These are phyloP conservation scores for Elsinoe necatrix DNA, from an alignment of 2,329 filamentous ascomycete genomes.

Conservation along the genomic window DNA sequence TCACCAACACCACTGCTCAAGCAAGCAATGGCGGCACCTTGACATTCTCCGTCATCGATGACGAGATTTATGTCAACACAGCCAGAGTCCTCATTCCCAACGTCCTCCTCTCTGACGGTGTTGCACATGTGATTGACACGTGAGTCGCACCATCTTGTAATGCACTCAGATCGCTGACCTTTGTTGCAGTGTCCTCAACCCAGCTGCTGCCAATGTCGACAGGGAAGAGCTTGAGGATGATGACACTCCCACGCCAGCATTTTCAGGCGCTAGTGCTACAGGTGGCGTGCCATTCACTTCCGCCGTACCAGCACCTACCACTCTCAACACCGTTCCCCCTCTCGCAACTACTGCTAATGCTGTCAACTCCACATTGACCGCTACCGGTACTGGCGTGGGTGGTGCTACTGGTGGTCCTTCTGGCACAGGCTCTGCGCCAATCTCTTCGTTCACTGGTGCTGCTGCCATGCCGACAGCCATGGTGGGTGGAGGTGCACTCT, in stretches of 20 bases:
- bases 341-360: conserved; percentile 1
- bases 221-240: conserved; percentile 5
- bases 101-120: conserved; percentile 47
- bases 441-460: neutral
- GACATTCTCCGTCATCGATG: conserved; percentile 37
- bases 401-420: neutral
- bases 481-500: neutral
- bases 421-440: neutral
- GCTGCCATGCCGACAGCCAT: neutral
- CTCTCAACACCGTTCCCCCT: conserved; percentile 6
- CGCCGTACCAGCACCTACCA: neutral
- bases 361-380: neutral
- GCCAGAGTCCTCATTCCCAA: conserved; percentile 44
- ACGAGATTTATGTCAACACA: conserved; percentile 43
- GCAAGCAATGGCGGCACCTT: conserved; percentile 32
- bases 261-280: neutral
- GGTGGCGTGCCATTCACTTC: conserved; percentile 2
- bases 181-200: conserved; percentile 11
- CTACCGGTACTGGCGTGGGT: neutral
- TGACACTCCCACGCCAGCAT: neutral
- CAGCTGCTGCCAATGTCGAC: neutral
- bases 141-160: neutral
- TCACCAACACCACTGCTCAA: conserved; percentile 24
- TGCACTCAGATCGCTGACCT: neutral
- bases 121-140: conserved; percentile 46